Conservation (phyloP, 2,329 filamentous ascomycete genomes). For the Cytospora schulzeri region DNA sequence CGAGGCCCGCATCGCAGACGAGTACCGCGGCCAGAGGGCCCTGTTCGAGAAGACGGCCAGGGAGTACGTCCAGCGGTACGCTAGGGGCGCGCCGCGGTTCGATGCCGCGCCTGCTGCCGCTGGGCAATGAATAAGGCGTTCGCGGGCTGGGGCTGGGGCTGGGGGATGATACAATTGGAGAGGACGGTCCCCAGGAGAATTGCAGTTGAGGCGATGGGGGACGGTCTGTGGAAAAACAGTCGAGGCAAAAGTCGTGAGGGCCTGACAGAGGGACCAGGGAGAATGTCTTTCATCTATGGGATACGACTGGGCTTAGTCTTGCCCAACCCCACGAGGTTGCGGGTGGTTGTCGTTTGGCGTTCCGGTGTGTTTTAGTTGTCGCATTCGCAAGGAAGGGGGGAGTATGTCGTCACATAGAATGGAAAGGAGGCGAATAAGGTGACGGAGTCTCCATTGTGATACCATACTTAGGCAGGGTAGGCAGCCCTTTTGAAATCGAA, state of each 20-base stretch:
- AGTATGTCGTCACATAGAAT: neutral
- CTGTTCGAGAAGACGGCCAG: constrained; percentile 75
- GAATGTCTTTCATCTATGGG: neutral
- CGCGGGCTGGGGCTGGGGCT: neutral
- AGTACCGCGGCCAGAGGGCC: constrained; percentile 69
- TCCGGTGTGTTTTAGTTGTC: neutral
- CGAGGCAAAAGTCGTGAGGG: neutral
- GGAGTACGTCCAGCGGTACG: constrained; percentile 75
- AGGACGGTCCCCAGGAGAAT: neutral
- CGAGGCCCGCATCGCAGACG: constrained; percentile 82
- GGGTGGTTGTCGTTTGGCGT: neutral
- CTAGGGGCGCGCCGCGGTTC: constrained; percentile 49
- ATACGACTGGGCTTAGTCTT: neutral
- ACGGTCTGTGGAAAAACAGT: neutral
- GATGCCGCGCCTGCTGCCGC: constrained; percentile 30
- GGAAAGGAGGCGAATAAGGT: neutral
- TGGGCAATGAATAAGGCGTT: constrained; percentile 22
- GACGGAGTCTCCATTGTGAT: neutral
- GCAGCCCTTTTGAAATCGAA: neutral
- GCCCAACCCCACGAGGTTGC: neutral
- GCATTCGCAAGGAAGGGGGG: neutral
- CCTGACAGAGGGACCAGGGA: neutral
- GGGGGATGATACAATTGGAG: neutral
- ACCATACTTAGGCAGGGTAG: neutral
- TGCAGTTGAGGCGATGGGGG: neutral